Base-by-base conservation (phyloP, 371 early-diverging fungal genomes). In the Entomophthora muscae region DNA sequence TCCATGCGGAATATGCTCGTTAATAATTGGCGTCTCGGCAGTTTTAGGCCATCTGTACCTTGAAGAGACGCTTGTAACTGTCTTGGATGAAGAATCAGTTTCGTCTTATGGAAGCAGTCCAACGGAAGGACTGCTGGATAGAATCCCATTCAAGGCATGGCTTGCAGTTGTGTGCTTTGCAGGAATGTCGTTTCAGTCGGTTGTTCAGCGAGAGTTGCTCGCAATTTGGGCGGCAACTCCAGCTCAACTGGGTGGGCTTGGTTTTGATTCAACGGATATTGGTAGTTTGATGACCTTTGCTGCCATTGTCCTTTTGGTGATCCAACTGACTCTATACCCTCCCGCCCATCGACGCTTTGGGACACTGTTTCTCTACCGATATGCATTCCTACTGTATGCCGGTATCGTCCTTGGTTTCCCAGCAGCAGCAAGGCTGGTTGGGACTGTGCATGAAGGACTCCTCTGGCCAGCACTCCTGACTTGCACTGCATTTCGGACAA, bases 161-260 rank as follows among this genome's bases (percentile, higher is more conserved):
- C 10, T n/a, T 3, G 7, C 57, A 17, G 62, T 67, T 1, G 12
- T 61, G 17, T 61, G 64, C n/a, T 53, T 56, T 61, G 33, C 32
- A 10, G 33, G 76, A 23, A 70, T 88, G 65, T 76, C 82, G 3
- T 77, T 90, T n/a, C 82, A 84, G 53, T 72, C 82, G 10, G 84
- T 87, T 60, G 72, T 90, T 27, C 80, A 83, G 61, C 88, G 90
- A 57, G 89, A 88, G 69, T 74, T 85, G 0, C 83, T 85, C 30
- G 75, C 80, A 3, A 64, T 89, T 1, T 89, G 79, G 70, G 74
- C 79, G 2, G 79, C 81, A 10, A 74, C 78, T 5, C 66, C 71
- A 17, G 53, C 74, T 29, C 62, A 63, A 1, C 71, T 74, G 27
- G 86, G 84, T 61, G 88, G 88, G 0, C 75, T 88, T 21, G 81